These are phyloP conservation scores for Lasiosphaeris hirsuta DNA, from an alignment of 495 filamentous ascomycete genomes.

Conservation along the genomic window DNA sequence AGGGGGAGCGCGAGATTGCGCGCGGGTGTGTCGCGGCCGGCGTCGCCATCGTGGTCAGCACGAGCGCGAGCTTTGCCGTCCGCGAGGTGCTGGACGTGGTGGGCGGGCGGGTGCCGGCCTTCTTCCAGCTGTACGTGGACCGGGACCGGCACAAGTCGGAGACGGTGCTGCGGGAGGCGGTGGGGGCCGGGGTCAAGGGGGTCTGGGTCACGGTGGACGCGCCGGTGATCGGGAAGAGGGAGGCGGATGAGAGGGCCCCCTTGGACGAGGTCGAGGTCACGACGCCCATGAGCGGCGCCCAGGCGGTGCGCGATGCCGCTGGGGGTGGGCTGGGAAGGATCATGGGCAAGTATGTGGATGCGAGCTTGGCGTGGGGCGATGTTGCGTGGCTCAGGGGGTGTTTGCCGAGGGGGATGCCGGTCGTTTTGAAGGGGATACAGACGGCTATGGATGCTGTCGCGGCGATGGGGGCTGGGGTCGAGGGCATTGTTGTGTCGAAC, in stretches of 20 bases:
- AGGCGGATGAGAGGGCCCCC: conserved; percentile 53
- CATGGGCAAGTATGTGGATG: conserved; percentile 71
- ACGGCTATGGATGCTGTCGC: conserved; percentile 56
- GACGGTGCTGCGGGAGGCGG: conserved; percentile 55
- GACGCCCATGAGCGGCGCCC: conserved; percentile 57
- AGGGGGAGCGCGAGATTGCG: conserved; percentile 71
- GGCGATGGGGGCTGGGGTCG: conserved; percentile 53
- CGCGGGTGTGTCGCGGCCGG: conserved; percentile 51
- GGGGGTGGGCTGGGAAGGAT: conserved; percentile 68
- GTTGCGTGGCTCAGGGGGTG: conserved; percentile 47
- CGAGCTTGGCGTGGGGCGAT: conserved; percentile 72
- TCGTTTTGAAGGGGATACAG: conserved; percentile 66
- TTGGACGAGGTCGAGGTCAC: conserved; percentile 51
- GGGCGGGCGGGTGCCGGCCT: conserved; percentile 35
- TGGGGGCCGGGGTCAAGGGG: conserved; percentile 58
- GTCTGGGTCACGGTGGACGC: conserved; percentile 69
- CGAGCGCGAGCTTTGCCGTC: conserved; percentile 66
- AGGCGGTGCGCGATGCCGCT: conserved; percentile 60
- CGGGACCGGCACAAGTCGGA: conserved; percentile 66
- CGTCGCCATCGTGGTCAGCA: conserved; percentile 59
- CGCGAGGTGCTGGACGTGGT: conserved; percentile 56
- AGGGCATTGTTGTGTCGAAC: conserved; percentile 62
- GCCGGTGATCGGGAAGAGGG: conserved; percentile 60
- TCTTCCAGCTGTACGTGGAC: conserved; percentile 84
- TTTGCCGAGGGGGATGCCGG: conserved; percentile 40